Evolutionary conservation across 257 asterid species (phyloP), one percentile per base, ranked within the genome.

Genomic region (Primulina huaijiensis): DNA sequence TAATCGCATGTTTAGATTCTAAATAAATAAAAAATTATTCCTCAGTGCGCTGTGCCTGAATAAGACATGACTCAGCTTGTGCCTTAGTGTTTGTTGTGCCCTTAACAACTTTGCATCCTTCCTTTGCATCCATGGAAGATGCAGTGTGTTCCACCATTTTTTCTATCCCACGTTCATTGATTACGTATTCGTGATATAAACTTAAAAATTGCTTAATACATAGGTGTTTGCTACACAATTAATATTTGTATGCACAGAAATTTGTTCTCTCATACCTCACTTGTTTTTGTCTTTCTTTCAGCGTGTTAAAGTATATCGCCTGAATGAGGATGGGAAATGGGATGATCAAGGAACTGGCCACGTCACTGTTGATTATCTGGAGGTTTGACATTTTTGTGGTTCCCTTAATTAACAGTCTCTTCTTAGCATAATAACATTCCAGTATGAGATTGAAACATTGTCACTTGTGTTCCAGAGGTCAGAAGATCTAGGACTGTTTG

Each of bases 271-370:
- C 64, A 53, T 16, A 27, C 31, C 43, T 74, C 62, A 70, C 70
- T 2, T 29, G 35, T 65, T 23, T 63, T 34, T 1, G 38, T 64
- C 53, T 29, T 53, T 14, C 34, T 75, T 81, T 66, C 90, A 91
- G 99, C 99, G 97, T 62, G 99, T 94, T 62, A 94, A 91, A 86
- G 97, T 94, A 56, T 94, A 94, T 76, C 96, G 95, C 34, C 81
- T 89, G 82, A 91, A 80, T 82, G 96, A 79, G 56, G 95, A 94
- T 60, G 97, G 97, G 34, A 94, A 88, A 84, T 94, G 99, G 99
- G 99, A 91, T 76, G 99, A 94, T 81, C 97, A 91, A 88, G 99
- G 99, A 84, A 94, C 99, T 76, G 99, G 99, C 74, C 97, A 91
- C 61, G 96, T 89, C 69, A 82, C 86, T 77, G 89, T 92, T 79